Evolutionary conservation across 2,329 filamentous ascomycete species (phyloP).

Genomic region (Beauveria rudraprayagi): DNA sequence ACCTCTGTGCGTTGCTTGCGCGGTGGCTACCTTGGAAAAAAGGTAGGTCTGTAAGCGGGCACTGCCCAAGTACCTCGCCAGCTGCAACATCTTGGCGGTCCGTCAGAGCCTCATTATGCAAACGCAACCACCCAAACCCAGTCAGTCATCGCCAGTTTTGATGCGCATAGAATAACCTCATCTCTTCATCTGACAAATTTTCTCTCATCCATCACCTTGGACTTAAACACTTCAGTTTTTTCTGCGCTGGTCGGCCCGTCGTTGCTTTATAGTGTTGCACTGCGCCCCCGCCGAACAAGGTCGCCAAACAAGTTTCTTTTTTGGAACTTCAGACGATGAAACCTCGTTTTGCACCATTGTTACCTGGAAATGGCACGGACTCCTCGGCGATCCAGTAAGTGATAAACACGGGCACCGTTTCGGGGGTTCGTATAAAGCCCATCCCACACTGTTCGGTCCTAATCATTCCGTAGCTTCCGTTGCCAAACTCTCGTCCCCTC

Average conservation of each 20-base stretch:
- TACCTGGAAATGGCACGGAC: not conserved
- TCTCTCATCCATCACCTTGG: not conserved
- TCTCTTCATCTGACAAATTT: not conserved
- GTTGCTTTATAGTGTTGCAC: slow-evolving; percentile 2
- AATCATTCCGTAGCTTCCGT: slow-evolving; percentile 4
- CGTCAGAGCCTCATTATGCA: slow-evolving; percentile 4
- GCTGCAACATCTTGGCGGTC: not conserved
- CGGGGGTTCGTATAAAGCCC: not conserved
- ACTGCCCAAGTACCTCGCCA: not conserved
- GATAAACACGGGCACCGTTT: not conserved
- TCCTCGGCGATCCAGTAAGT: not conserved
- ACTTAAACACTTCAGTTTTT: too few relatives aligned
- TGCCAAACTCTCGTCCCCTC: not conserved
- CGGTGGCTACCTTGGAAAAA: too few relatives aligned
- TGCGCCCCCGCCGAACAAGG: slow-evolving; percentile 6
- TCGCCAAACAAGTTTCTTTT: slow-evolving; percentile 1
- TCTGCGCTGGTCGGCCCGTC: not conserved
- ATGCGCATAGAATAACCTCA: not conserved
- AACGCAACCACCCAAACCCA: not conserved
- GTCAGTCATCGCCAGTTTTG: not conserved
- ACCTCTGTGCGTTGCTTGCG: too few relatives aligned
- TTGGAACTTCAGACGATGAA: not conserved
- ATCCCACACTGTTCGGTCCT: not conserved
- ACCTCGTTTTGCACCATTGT: not conserved
- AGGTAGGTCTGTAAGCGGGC: not conserved